phyloP scores from a whole-genome alignment of 78 protist genomes.

The Pigoraptor vietnamica region DNA sequence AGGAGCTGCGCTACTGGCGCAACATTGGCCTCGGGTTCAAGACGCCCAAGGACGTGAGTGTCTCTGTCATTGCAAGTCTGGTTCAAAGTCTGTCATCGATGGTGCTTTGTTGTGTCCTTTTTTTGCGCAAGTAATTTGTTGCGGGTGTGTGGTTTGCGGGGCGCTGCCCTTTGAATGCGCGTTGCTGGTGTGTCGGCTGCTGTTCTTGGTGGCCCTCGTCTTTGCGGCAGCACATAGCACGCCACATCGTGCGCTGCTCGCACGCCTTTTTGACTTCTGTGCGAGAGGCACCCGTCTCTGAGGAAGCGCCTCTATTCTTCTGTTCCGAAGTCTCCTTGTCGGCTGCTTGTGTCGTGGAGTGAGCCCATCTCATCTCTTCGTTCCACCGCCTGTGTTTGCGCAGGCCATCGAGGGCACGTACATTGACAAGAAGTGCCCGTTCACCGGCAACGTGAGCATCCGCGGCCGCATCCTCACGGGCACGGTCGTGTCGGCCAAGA shows the following conservation, averaged over 20 bases:
- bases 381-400: not conserved
- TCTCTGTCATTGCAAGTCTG: not conserved
- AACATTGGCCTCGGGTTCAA: conserved; percentile 98
- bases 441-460: conserved; percentile 95
- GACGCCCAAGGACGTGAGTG: conserved; percentile 84
- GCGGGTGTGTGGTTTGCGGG: not conserved
- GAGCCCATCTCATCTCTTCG: not conserved
- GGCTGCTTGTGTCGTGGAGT: no score
- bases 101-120: not conserved
- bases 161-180: no score
- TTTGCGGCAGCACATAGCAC: no score
- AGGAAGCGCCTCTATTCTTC: no score
- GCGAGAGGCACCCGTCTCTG: no score
- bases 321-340: not conserved
- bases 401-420: conserved; percentile 78
- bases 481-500: conserved; percentile 72
- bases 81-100: not conserved
- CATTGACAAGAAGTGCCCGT: conserved; percentile 99
- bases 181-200: no score
- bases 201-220: no score
- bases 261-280: no score
- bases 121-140: not conserved
- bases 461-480: conserved; percentile 97
- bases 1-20: conserved; percentile 68
- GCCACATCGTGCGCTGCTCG: no score